Conservation (phyloP, 2,329 filamentous ascomycete genomes). For the Coniochaeta sp. region DNA sequence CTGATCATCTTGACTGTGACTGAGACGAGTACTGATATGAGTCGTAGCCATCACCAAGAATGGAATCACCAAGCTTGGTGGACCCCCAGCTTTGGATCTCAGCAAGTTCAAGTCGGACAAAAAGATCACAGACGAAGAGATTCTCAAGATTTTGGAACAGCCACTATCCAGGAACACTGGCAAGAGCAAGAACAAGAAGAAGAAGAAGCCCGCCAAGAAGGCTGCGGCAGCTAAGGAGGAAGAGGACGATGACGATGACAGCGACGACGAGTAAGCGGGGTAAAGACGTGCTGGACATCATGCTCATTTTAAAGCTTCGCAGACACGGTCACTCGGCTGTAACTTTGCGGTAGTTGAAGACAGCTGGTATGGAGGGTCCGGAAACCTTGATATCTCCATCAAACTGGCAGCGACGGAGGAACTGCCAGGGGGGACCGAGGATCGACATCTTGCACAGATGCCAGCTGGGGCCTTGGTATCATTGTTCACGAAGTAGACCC, state of each 20-base stretch:
- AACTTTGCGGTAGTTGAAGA: not conserved
- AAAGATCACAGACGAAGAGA: constrained; percentile 94
- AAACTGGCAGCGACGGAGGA: not conserved
- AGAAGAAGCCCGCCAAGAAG: constrained; percentile 52
- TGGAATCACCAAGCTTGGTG: constrained; percentile 79
- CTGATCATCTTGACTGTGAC: not conserved
- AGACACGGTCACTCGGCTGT: not conserved
- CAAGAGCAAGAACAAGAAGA: constrained; percentile 85
- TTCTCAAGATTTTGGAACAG: constrained; percentile 89
- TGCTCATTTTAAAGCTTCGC: not conserved
- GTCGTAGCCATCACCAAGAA: constrained; percentile 89
- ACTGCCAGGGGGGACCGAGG: not conserved
- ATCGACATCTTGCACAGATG: not conserved
- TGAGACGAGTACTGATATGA: constrained; percentile 10
- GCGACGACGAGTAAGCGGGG: constrained; percentile 25
- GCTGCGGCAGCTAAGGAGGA: constrained; percentile 19
- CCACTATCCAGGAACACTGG: constrained; percentile 81
- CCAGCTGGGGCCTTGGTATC: not conserved
- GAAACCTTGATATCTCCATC: not conserved
- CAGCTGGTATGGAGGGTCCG: not conserved
- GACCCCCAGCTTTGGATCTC: constrained; percentile 67
- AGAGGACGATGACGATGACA: constrained; percentile 23
- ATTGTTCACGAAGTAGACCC: not conserved
- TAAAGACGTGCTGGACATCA: not conserved
- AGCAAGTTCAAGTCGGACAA: constrained; percentile 88